phyloP scores from a whole-genome alignment of 768 basidiomycete species.

The Leucosporidium creatinivorum region DNA sequence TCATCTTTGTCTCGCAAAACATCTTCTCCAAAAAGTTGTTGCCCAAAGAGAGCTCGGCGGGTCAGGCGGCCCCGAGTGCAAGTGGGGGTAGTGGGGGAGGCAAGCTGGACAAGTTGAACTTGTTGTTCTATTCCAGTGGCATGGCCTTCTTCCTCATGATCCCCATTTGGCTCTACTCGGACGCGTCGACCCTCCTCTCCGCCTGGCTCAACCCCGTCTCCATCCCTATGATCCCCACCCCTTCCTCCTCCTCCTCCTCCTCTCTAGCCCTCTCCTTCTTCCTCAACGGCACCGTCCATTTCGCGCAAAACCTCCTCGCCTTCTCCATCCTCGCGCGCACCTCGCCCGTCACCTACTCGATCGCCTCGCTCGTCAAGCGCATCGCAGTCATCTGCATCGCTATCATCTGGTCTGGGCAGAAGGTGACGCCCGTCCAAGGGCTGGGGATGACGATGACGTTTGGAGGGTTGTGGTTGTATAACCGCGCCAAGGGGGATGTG shows the following conservation, averaged over 20 bases:
- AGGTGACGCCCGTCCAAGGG: conserved; percentile 73
- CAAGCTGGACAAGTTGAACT: conserved; percentile 93
- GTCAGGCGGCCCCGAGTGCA: conserved; percentile 43
- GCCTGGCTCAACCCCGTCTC: conserved; percentile 40
- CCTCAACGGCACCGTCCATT: conserved; percentile 92
- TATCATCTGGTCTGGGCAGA: conserved; percentile 90
- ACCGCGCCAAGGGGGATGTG: conserved; percentile 84
- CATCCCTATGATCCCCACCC: not conserved
- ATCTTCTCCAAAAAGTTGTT: conserved; percentile 99
- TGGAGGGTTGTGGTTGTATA: conserved; percentile 88
- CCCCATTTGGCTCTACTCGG: conserved; percentile 86
- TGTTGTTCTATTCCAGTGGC: conserved; percentile 85
- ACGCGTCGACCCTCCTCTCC: conserved; percentile 62
- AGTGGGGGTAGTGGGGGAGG: conserved; percentile 36
- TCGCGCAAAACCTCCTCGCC: conserved; percentile 93
- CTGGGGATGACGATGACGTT: conserved; percentile 88
- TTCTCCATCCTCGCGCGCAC: conserved; percentile 93
- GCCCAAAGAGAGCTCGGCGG: conserved; percentile 49
- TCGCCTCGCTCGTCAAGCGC: conserved; percentile 94
- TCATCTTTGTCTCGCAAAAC: conserved; percentile 95
- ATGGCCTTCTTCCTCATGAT: conserved; percentile 95
- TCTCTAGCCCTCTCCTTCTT: conserved; percentile 74
- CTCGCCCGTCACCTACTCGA: conserved; percentile 97
- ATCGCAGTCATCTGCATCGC: conserved; percentile 97
- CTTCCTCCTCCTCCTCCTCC: conserved; percentile 41